Conservation (phyloP, 2,329 filamentous ascomycete species). For the Mariannaea elegans region DNA sequence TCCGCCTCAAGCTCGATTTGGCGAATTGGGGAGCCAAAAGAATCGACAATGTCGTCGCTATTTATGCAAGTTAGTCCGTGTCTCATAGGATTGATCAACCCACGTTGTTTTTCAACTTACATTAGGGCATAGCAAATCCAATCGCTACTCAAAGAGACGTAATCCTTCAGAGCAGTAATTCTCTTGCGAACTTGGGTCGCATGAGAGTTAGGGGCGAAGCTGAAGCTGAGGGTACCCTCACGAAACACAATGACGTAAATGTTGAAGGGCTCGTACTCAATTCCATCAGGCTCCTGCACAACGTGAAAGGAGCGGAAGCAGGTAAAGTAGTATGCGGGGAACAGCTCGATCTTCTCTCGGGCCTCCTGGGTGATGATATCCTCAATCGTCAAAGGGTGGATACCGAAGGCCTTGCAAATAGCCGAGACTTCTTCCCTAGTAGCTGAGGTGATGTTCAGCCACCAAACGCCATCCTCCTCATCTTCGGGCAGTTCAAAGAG, state of each 20-base stretch:
- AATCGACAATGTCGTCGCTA: constrained; percentile 96
- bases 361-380: constrained; percentile 96
- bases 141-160: constrained; percentile 92
- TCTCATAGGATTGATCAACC: background rate
- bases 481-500: constrained; percentile 77
- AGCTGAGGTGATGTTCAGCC: constrained; percentile 93
- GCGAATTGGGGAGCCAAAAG: constrained; percentile 88
- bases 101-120: constrained; percentile 60
- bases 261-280: constrained; percentile 93
- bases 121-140: constrained; percentile 99
- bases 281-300: constrained; percentile 78
- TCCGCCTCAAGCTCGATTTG: constrained; percentile 90
- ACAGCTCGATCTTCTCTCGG: constrained; percentile 97
- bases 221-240: constrained; percentile 94
- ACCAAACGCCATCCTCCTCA: constrained; percentile 88
- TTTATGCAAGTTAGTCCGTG: constrained; percentile 33
- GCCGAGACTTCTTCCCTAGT: constrained; percentile 87
- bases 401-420: constrained; percentile 92
- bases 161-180: constrained; percentile 92
- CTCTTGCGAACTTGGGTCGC: constrained; percentile 88
- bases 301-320: constrained; percentile 92
- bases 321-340: constrained; percentile 97
- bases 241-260: constrained; percentile 97
- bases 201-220: constrained; percentile 87
- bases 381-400: constrained; percentile 94